Evolutionary conservation across 2,329 filamentous ascomycete species (phyloP).

Genomic region (Botrytis galanthina): DNA sequence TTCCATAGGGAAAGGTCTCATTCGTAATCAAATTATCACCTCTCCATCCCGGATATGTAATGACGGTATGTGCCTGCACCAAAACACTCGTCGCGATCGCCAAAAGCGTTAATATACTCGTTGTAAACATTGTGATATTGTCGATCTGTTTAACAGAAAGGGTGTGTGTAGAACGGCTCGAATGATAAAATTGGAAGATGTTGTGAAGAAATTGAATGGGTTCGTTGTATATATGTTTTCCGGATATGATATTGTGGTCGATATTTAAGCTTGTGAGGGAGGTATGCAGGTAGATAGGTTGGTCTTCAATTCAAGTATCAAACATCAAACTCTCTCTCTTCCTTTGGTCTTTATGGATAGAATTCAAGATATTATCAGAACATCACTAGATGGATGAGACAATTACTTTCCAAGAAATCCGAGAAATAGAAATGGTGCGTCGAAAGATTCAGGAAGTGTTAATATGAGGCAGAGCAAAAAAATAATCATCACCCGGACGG

Average conservation of each 20-base stretch:
- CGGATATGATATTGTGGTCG: neutral
- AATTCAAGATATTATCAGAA: neutral
- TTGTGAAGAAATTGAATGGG: neutral
- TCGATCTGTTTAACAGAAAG: neutral
- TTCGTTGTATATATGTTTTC: neutral
- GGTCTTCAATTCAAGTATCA: neutral
- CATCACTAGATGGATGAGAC: conserved; percentile 8
- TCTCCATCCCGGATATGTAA: conserved; percentile 43
- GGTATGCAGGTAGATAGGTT: neutral
- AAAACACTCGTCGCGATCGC: conserved; percentile 8
- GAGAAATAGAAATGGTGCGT: neutral
- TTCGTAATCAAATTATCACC: conserved; percentile 42
- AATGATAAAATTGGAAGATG: neutral
- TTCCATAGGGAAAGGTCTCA: conserved; percentile 40
- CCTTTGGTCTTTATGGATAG: neutral
- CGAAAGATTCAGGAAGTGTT: neutral
- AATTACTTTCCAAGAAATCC: neutral
- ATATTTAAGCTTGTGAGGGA: neutral
- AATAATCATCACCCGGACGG: neutral
- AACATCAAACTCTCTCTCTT: neutral
- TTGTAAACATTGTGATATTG: conserved; percentile 6
- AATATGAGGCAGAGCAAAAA: neutral
- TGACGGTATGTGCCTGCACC: conserved; percentile 44
- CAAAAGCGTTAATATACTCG: conserved; percentile 1
- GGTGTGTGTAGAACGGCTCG: neutral